phyloP scores from a whole-genome alignment of 108 stramenopile genomes.

The Skeletonema costatum region DNA sequence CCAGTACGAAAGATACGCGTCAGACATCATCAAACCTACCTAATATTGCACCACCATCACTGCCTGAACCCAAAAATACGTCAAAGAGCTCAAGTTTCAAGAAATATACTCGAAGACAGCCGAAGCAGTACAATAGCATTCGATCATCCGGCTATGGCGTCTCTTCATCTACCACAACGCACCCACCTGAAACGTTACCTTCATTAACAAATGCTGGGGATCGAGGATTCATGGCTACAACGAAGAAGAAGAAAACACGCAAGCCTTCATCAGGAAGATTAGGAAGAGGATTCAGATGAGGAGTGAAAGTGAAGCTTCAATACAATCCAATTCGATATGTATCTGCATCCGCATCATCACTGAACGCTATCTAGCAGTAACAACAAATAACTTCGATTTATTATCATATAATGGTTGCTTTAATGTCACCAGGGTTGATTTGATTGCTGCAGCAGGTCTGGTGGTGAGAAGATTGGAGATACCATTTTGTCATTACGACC shows the following conservation, averaged over 20 bases:
- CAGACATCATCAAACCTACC: background rate
- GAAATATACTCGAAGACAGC: conserved; percentile 9
- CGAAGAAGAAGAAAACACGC: background rate
- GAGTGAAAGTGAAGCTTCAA: no score
- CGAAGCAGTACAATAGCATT: conserved; percentile 20
- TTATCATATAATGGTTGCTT: no score
- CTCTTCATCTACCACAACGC: background rate
- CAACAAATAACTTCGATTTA: no score
- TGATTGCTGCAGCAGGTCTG: no score
- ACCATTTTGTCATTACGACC: no score
- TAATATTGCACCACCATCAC: background rate
- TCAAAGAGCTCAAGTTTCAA: conserved; percentile 5
- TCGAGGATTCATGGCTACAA: background rate
- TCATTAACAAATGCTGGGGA: background rate
- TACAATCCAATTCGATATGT: no score
- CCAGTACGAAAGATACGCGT: background rate
- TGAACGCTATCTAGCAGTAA: no score
- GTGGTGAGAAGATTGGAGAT: no score
- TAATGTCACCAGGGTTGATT: no score
- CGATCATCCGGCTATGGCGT: conserved; percentile 37
- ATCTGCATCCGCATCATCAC: no score
- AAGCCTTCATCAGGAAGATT: background rate
- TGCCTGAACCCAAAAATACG: conserved; percentile 3
- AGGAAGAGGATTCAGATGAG: background rate
- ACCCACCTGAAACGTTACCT: background rate